Conservation (phyloP, 2,329 filamentous ascomycete species). For the Colletotrichum echinochloae region DNA sequence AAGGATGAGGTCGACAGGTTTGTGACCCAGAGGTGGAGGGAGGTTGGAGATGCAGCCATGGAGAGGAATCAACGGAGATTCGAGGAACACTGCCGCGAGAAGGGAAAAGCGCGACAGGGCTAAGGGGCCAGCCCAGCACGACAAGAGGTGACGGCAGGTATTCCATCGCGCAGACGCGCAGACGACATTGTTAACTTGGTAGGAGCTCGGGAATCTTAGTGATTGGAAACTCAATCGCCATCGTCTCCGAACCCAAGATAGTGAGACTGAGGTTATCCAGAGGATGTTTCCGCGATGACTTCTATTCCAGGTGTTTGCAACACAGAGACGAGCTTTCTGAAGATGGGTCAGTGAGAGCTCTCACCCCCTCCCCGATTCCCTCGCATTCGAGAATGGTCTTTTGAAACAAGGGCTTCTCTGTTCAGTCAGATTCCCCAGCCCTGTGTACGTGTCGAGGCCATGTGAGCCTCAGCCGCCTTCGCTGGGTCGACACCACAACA, state of each 20-base stretch:
- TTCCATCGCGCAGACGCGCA: too few species aligned
- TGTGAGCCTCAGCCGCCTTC: not conserved
- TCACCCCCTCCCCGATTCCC: too few species aligned
- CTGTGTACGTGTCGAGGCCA: not conserved
- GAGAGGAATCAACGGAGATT: constrained; percentile 15
- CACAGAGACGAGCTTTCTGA: not conserved
- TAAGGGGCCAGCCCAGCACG: too few species aligned
- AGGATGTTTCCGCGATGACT: not conserved
- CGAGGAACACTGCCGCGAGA: not conserved
- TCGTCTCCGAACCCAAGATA: not conserved
- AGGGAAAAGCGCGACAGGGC: not conserved
- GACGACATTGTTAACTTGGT: too few species aligned
- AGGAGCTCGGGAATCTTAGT: not conserved
- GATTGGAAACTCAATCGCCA: not conserved
- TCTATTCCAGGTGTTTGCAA: too few species aligned
- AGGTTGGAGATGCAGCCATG: constrained; percentile 2
- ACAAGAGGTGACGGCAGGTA: not conserved
- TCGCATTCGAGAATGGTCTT: too few species aligned
- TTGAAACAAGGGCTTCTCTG: too few species aligned
- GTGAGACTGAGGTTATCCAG: not conserved
- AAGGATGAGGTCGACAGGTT: constrained; percentile 10
- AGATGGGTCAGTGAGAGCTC: not conserved
- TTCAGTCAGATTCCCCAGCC: not conserved
- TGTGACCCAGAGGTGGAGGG: constrained; percentile 6
- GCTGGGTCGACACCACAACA: not conserved